Base-by-base conservation (phyloP, 805 yeast genomes). In the Saitoella complicata region DNA sequence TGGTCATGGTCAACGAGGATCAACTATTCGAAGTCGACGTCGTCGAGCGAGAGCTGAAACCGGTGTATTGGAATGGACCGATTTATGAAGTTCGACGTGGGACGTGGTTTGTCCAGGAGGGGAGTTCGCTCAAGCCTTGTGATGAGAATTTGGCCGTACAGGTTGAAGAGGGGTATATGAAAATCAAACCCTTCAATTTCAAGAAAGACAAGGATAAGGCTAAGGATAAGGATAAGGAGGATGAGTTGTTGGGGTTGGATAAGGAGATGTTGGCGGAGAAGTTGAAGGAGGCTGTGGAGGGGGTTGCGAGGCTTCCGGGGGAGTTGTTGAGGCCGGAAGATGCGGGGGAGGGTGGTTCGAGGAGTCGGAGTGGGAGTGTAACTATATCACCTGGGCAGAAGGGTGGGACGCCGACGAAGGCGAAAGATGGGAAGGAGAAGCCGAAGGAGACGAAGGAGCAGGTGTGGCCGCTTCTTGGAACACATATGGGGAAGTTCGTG, bases 41-140 rank as follows among this genome's bases (percentile, higher is more conserved):
- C 13, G 49, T 56, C 0, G 59, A 63, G 5, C 68, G 76, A 60
- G 69, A 68, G 41, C 58, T 87, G 53, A 51, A 62, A 3, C 93
- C 97, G 0, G 71, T 78, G 0, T 88, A 77, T 58, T 88, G 96
- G 96, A 76, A 75, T 6, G 96, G 96, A 1, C 91, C 95, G 0
- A 63, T 66, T 0, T 88, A 77, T 56, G 86, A 82, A 48, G 80
- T 88, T 1, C 67, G 95, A 40, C 64, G 96, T 45, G 95, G 95
- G 1, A 58, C 76, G 1, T 88, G 97, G 97, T 85, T 84, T 57
- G 62, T 67, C 35, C 57, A 70, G 7, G 72, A 72, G 42, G 74
- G 75, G 1, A 48, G 55, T 40, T 45, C 48, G 35, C 46, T 58
- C 31, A 54, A 55, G 5, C 93, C 93, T 0, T 60, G 84, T 31